These are phyloP conservation scores for Pistacia integerrima DNA, from an alignment of 345 rosid genomes.

Conservation along the genomic window DNA sequence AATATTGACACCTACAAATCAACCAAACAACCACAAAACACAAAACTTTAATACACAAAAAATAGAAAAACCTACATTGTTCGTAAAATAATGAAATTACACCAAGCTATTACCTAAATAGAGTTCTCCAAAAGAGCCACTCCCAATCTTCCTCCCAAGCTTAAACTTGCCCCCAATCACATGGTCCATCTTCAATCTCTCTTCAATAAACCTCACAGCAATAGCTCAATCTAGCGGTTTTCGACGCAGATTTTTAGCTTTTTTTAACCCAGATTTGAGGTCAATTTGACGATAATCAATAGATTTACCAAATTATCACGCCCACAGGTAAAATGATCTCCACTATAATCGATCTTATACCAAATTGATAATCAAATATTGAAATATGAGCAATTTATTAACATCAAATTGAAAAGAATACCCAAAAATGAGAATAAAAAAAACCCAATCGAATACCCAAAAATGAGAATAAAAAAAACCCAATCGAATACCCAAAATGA, in stretches of 20 bases:
- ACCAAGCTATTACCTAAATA: constrained; percentile 50
- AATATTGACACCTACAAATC: constrained; percentile 59
- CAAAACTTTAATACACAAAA: constrained; percentile 7
- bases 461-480: neutral
- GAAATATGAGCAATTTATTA: constrained; percentile 10
- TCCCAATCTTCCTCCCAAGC: constrained; percentile 80
- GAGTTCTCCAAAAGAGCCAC: constrained; percentile 85
- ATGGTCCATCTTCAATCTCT: constrained; percentile 51
- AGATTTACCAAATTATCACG: constrained; percentile 31
- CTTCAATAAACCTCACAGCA: constrained; percentile 2
- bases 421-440: neutral
- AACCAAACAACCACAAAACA: constrained; percentile 20
- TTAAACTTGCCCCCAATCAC: constrained; percentile 66
- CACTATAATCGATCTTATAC: constrained; percentile 12
- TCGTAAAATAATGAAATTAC: neutral
- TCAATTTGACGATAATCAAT: constrained; percentile 13
- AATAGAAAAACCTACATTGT: neutral
- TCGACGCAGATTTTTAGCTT: neutral
- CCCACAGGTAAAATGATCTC: constrained; percentile 2
- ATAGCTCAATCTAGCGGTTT: constrained; percentile 9
- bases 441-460: constrained; percentile 2
- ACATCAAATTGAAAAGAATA: constrained; percentile 6
- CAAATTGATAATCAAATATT: neutral
- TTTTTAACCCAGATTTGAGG: constrained; percentile 18
- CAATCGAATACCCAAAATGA: constrained; percentile 3